Percentiles rank a stretch among this genome's conserved stretches.
Evolutionary conservation across 2,329 filamentous ascomycete species (phyloP).

Genomic region (Periconia macrospinosa): DNA sequence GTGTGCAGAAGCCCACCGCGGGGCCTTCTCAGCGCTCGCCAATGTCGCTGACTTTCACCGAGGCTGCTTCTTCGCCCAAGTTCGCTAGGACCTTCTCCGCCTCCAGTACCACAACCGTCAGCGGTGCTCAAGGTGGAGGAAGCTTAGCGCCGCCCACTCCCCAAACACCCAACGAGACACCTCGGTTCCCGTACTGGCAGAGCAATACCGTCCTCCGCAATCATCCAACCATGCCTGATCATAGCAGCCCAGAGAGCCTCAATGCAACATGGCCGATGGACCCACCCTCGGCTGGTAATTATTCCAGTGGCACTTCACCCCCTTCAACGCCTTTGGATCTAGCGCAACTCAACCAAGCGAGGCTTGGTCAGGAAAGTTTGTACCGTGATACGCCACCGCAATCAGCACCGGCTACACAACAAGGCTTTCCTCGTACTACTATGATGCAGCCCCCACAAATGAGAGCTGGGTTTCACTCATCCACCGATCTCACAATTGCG

Average conservation of each 20-base stretch:
- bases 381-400: slow-evolving; percentile 54
- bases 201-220: slow-evolving; percentile 33
- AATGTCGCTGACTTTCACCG: slow-evolving; percentile 48
- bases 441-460: slow-evolving; percentile 42
- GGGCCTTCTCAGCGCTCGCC: slow-evolving; percentile 54
- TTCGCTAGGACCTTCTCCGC: slow-evolving; percentile 44
- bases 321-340: slow-evolving; percentile 48
- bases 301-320: slow-evolving; percentile 46
- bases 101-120: slow-evolving; percentile 38
- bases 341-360: slow-evolving; percentile 30
- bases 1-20: slow-evolving; percentile 50
- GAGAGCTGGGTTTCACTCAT: slow-evolving; percentile 36
- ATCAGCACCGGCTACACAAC: slow-evolving; percentile 54
- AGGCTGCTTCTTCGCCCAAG: slow-evolving; percentile 52
- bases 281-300: slow-evolving; percentile 31
- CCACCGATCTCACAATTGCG: slow-evolving; percentile 35
- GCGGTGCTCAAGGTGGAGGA: slow-evolving; percentile 28
- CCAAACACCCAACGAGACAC: slow-evolving; percentile 48
- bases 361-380: slow-evolving; percentile 33
- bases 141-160: slow-evolving; percentile 53
- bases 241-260: slow-evolving; percentile 44
- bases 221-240: slow-evolving; percentile 35
- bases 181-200: slow-evolving; percentile 47
- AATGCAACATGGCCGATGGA: slow-evolving; percentile 41
- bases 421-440: slow-evolving; percentile 44